Evolutionary conservation across 2,329 filamentous ascomycete genomes (phyloP).

Genomic region (Fusarium algeriense): DNA sequence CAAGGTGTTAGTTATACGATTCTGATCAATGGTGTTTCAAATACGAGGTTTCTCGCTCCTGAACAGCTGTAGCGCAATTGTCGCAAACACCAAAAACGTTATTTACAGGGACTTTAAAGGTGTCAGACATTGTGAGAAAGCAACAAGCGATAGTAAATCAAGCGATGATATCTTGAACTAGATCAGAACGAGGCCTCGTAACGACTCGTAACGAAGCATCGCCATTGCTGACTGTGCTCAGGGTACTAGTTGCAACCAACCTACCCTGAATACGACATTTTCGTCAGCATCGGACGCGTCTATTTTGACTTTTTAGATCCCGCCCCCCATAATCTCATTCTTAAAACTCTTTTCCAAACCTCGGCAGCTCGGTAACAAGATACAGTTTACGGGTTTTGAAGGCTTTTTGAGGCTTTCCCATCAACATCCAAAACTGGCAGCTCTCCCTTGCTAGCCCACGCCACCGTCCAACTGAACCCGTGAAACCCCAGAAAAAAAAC

Average conservation of each 20-base stretch:
- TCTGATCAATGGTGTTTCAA: too few relatives aligned
- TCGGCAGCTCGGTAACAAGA: conserved; percentile 7
- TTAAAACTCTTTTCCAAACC: not conserved
- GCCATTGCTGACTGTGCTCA: not conserved
- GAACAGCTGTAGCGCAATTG: not conserved
- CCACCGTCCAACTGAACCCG: conserved; percentile 18
- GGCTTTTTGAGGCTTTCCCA: conserved; percentile 16
- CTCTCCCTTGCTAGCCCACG: not conserved
- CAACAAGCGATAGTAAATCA: not conserved
- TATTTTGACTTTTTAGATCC: conserved; percentile 3
- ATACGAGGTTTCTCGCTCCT: rapidly evolving
- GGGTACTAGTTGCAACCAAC: not conserved
- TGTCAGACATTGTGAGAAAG: too few relatives aligned
- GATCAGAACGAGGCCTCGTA: too few relatives aligned
- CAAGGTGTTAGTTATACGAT: rapidly evolving
- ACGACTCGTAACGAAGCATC: not conserved
- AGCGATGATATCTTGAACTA: not conserved
- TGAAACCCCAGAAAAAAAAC: conserved; percentile 3
- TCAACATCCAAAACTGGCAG: not conserved
- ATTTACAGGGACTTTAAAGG: not conserved
- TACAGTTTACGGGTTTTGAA: conserved; percentile 5
- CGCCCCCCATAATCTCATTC: not conserved
- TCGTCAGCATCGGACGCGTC: not conserved
- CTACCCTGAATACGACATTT: conserved; percentile 4
- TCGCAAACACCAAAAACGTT: not conserved